Percentiles rank a stretch among this genome's conserved stretches.
Conservation (phyloP, 2,329 filamentous ascomycete species). For the Alternaria sp. region DNA sequence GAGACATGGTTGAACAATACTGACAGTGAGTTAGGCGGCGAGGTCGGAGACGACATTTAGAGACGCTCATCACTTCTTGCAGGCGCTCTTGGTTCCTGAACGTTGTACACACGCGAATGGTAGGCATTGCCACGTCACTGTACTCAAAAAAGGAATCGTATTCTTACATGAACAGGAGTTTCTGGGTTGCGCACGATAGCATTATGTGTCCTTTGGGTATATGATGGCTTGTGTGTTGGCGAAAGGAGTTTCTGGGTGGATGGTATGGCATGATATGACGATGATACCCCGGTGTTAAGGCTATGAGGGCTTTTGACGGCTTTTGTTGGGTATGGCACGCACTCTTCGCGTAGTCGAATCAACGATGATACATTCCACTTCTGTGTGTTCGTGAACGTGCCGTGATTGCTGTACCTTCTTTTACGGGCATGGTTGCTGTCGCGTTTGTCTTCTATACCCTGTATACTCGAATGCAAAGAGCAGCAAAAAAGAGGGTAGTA, state of each 20-base stretch:
- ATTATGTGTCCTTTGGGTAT: neutral
- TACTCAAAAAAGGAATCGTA: neutral
- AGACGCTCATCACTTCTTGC: neutral
- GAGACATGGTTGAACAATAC: conserved; percentile 14
- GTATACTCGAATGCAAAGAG: too few species aligned
- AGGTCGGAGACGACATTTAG: conserved; percentile 7
- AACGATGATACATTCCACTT: neutral
- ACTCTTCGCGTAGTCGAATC: neutral
- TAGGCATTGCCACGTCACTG: neutral
- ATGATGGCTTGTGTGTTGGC: neutral
- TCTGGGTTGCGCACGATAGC: neutral
- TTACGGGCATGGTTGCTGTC: too few species aligned
- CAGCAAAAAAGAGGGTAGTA: neutral
- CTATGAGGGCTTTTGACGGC: neutral
- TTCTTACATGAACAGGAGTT: neutral
- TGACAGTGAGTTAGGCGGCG: conserved; percentile 16
- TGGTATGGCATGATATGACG: neutral
- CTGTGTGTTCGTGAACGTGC: neutral
- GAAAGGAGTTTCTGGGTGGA: neutral
- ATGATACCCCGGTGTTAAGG: neutral
- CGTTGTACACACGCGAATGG: neutral
- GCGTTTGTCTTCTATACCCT: too few species aligned
- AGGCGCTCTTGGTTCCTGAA: neutral
- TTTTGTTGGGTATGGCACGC: neutral
- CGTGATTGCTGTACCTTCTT: neutral